Conservation (phyloP, 768 basidiomycete species). For the Kwoniella sp. region DNA sequence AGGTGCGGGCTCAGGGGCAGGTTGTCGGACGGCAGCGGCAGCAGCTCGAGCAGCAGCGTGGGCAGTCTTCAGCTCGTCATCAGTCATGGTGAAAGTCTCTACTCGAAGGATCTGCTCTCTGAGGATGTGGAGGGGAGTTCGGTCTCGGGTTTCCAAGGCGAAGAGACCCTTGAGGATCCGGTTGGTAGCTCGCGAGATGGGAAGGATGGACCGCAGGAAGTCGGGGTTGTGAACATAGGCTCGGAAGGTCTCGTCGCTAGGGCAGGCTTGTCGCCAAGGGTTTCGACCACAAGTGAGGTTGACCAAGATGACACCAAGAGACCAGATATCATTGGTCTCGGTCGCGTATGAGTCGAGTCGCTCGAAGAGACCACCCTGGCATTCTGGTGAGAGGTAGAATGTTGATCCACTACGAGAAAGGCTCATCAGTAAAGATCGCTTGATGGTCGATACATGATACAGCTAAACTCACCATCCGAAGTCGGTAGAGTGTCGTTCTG, state of each 20-base stretch:
- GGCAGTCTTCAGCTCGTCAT: slow-evolving; percentile 58
- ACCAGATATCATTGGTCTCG: slow-evolving; percentile 91
- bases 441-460: background rate
- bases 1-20: slow-evolving; percentile 11
- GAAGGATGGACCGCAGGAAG: slow-evolving; percentile 69
- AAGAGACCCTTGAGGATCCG: slow-evolving; percentile 72
- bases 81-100: slow-evolving; percentile 66
- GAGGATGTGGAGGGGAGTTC: slow-evolving; percentile 68
- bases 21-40: slow-evolving; percentile 41
- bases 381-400: slow-evolving; percentile 93
- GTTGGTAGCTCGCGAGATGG: slow-evolving; percentile 71
- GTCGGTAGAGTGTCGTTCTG: slow-evolving; percentile 78
- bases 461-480: slow-evolving; percentile 66
- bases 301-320: slow-evolving; percentile 68
- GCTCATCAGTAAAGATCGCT: background rate
- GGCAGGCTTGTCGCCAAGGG: slow-evolving; percentile 73
- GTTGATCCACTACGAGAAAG: slow-evolving; percentile 67
- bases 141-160: slow-evolving; percentile 64
- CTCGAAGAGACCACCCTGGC: slow-evolving; percentile 62
- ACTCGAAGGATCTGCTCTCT: slow-evolving; percentile 63
- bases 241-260: slow-evolving; percentile 71
- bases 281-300: slow-evolving; percentile 78
- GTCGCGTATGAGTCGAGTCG: slow-evolving; percentile 65
- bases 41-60: slow-evolving; percentile 51
- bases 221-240: slow-evolving; percentile 70